Percentiles rank a stretch among this genome's conserved stretches.
phyloP scores from a whole-genome alignment of 257 asterid genomes.

The Petunia secreta region DNA sequence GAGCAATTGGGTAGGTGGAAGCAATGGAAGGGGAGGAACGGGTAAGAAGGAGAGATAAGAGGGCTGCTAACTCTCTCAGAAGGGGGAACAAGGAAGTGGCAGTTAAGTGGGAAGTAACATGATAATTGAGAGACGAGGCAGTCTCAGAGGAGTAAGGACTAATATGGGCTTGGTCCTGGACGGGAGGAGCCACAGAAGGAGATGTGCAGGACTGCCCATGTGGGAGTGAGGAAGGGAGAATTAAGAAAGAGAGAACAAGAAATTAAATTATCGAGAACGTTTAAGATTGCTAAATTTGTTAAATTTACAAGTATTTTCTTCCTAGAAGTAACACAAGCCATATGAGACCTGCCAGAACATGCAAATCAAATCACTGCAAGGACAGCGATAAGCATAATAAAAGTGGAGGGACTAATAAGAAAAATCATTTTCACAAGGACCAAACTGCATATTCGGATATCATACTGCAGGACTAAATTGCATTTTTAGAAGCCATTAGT shows the following conservation, averaged over 20 bases:
- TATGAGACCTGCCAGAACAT: conserved; percentile 9
- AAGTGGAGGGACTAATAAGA: background rate
- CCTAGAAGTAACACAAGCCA: conserved; percentile 17
- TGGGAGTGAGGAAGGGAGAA: background rate
- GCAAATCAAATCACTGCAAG: background rate
- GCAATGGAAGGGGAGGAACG: no score
- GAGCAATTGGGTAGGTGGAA: background rate
- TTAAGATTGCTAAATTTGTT: conserved; percentile 6
- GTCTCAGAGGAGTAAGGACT: conserved; percentile 15
- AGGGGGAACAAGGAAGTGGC: background rate
- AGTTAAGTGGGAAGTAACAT: background rate
- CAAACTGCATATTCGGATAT: background rate
- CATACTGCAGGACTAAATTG: background rate
- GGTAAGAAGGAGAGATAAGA: background rate
- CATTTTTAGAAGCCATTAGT: background rate
- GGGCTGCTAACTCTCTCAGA: conserved; percentile 16
- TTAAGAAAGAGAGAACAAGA: conserved; percentile 14
- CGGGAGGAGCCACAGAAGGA: background rate
- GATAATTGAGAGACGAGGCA: conserved; percentile 11
- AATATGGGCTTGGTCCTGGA: background rate
- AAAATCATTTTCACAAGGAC: background rate
- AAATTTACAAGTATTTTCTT: background rate
- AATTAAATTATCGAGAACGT: background rate
- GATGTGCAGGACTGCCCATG: background rate
- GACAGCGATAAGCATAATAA: background rate